Base-by-base conservation (phyloP, 257 asterid genomes). In the Henckelia pumila region DNA sequence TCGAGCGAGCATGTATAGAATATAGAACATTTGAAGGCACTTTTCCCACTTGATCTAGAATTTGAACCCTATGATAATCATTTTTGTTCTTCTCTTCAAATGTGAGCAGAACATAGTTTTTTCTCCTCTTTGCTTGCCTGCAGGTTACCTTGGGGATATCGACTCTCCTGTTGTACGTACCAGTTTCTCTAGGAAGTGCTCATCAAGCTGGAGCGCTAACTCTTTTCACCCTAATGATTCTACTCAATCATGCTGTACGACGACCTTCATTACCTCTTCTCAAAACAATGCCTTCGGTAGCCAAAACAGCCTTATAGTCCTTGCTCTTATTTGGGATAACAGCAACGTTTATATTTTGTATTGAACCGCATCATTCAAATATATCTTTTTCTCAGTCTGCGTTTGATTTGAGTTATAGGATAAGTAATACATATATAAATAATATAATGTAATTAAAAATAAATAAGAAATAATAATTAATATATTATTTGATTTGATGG, bases 191-290 rank as follows among this genome's bases (percentile, higher is more conserved):
- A 19, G 97, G 96, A 72, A 47, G 88, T 23, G 96, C 96, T 76
- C 97, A 94, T 76, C 97, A 94, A 64, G 99, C 96, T 2, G 99
- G 99, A 69, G 97, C 96, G n/a, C 81, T 91, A 66, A 94, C 95
- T 19, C 99, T 94, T 61, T 56, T 91, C 52, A 84, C 86, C 49
- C 76, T 91, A 11, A 78, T 85, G 96, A 82, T 88, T 71, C 80
- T 94, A 75, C 99, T 94, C 79, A 91, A 85, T 80, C 97, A 94
- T 82, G 84, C 95, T 3, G 78, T 89, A 40, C 86, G 99, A 7
- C 85, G 91, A 7, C 97, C 99, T 68, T 94, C 96, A 0, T 44
- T 67, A 20, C 81, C 86, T 2, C 95, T 91, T 79, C 78, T 88
- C 75, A 94, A 85, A 73, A 73, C 91, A 23, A 78, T 94, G 68